Evolutionary conservation across 176 grass and related monocot species (phyloP).

Genomic region (Saccharum officinarum): DNA sequence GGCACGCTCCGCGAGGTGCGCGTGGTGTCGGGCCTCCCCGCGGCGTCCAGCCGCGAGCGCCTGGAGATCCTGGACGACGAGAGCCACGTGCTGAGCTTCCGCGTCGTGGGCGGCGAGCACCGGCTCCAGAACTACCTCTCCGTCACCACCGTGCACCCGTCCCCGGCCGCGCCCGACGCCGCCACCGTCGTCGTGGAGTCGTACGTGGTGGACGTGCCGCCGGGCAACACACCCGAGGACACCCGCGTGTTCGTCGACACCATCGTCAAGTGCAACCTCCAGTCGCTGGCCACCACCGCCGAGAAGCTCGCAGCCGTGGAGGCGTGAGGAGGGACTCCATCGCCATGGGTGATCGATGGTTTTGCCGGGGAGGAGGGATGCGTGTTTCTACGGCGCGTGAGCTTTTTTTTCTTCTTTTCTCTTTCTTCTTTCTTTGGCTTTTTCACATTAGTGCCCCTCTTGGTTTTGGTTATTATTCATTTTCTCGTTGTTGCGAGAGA

Average conservation of each 20-base stretch:
- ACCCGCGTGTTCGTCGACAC: slow-evolving; percentile 89
- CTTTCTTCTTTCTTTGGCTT: slow-evolving; percentile 3
- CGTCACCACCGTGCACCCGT: slow-evolving; percentile 78
- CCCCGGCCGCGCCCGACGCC: slow-evolving; percentile 41
- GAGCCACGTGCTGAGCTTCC: slow-evolving; percentile 87
- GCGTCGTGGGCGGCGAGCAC: slow-evolving; percentile 92
- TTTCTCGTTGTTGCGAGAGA: slow-evolving; percentile 46
- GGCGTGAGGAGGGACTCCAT: slow-evolving; percentile 36
- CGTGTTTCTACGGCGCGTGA: slow-evolving; percentile 47
- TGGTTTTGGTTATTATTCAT: neutral
- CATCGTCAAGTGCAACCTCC: slow-evolving; percentile 98
- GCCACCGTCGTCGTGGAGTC: slow-evolving; percentile 92
- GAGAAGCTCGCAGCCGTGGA: slow-evolving; percentile 53
- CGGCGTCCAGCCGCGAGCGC: slow-evolving; percentile 74
- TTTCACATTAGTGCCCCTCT: slow-evolving; percentile 44
- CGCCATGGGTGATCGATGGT: slow-evolving; percentile 18
- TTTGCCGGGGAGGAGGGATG: slow-evolving; percentile 36
- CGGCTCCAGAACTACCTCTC: slow-evolving; percentile 85
- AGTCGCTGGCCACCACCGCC: slow-evolving; percentile 82
- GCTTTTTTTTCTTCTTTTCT: slow-evolving; percentile 5
- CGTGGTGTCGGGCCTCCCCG: slow-evolving; percentile 88
- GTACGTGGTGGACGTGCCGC: slow-evolving; percentile 93
- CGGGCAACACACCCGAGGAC: slow-evolving; percentile 89
- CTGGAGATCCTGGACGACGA: slow-evolving; percentile 97
- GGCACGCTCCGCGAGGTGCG: slow-evolving; percentile 89